Percentiles rank a stretch among this genome's conserved stretches.
These are phyloP conservation scores for Talaromyces sp. DNA, from an alignment of 2,329 filamentous ascomycete species.

Conservation along the genomic window DNA sequence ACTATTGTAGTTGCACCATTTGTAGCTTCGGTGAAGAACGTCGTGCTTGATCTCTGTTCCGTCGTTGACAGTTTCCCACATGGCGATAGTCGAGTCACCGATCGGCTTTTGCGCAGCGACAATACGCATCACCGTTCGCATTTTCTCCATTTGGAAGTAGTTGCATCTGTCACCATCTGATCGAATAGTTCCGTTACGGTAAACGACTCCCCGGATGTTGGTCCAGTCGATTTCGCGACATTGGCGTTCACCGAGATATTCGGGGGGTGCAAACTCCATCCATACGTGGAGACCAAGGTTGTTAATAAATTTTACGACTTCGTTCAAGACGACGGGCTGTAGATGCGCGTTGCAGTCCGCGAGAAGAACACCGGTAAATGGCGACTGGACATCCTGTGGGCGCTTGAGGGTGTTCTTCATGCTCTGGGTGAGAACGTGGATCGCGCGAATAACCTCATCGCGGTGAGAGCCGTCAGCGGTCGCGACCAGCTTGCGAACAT, in stretches of 20 bases:
- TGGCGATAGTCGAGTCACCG: constrained; percentile 1
- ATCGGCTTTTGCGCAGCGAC: constrained; percentile 5
- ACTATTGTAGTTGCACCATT: constrained; percentile 5
- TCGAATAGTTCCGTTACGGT: constrained; percentile 2
- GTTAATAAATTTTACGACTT: constrained; percentile 6
- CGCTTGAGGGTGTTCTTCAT: neutral
- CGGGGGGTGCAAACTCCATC: constrained; percentile 2
- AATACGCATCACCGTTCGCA: constrained; percentile 2
- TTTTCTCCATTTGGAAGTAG: constrained; percentile 3
- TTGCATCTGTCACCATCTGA: constrained; percentile 2
- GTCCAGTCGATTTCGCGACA: constrained; percentile 7
- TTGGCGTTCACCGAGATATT: constrained; percentile 1
- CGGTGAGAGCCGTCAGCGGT: neutral
- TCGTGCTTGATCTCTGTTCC: neutral
- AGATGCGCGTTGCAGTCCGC: neutral
- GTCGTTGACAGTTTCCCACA: constrained; percentile 5
- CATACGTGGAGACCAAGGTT: constrained; percentile 1
- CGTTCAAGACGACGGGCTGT: constrained; percentile 3
- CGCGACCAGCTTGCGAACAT: constrained; percentile 5
- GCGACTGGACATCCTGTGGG: neutral
- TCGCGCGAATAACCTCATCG: constrained; percentile 5
- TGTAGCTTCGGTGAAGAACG: constrained; percentile 4
- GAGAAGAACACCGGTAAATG: neutral
- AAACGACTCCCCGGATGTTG: constrained; percentile 1
- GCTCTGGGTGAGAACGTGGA: neutral